Evolutionary conservation across 2,329 filamentous ascomycete species (phyloP), one percentile per base, ranked within the genome.

Genomic region (Leptographium flavum): DNA sequence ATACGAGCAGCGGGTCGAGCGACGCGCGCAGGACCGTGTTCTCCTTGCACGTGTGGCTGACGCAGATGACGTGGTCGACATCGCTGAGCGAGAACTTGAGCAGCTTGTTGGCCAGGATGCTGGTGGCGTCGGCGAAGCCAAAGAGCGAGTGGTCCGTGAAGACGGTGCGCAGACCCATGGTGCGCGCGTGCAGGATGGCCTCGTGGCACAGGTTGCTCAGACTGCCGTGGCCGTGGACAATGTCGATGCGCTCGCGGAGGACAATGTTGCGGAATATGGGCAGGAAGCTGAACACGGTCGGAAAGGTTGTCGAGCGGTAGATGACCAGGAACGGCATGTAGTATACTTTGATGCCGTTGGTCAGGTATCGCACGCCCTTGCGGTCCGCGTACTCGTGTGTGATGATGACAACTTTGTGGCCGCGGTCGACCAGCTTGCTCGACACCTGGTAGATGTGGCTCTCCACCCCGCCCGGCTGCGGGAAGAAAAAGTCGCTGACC

Each of bases 401-500:
- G 58, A 98, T 92, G 58, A 98, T 83, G 52, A 98, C 86, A 56
- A 98, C 90, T 67, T 95, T 95, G 70, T 98, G 92, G 35, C 92
- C 92, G 35, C 92, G 85, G 62, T 98, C 90, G 53, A 96, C 87
- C 54, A 98, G 78, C 73, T 96, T 98, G 47, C 83, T 86, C 28
- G 90, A 92, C 35, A 98, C 72, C 63, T 98, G 92, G 68, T 98
- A 98, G 56, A 98, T 96, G 65, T 98, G 92, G 63, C 87, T 94
- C 68, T 98, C 92, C 53, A 98, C 79, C 56, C 92, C 92, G 59
- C 92, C 88, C 43, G 92, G 90, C 58, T 96, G 90, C 14, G 92
- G 92, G 60, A 93, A 98, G 79, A 98, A 98, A 74, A 94, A 95
- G 71, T 98, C 92, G 74, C 90, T 88, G 62, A 95, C 85, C 92